Percentiles rank a stretch among this genome's conserved stretches.
Conservation (phyloP, 805 yeast genomes). For the Danielia reshetovae region DNA sequence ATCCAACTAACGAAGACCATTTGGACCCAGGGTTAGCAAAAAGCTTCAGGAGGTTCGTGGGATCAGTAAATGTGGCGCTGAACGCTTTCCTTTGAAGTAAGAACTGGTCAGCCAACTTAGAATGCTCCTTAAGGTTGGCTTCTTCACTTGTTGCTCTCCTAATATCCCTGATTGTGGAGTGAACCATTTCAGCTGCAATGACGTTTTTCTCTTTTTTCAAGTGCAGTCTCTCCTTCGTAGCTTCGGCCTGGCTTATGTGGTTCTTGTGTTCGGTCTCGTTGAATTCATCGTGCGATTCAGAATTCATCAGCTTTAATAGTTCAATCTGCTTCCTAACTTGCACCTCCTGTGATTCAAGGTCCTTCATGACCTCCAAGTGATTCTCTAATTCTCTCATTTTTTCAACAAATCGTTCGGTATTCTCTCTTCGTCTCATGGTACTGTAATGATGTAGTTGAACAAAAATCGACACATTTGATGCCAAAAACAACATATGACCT, state of each 20-base stretch:
- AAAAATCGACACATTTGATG: slow-evolving; percentile 15
- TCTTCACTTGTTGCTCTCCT: too few relatives aligned
- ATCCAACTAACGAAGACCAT: too few relatives aligned
- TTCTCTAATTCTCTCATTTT: slow-evolving; percentile 12
- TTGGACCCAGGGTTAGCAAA: too few relatives aligned
- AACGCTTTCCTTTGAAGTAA: slow-evolving; percentile 10
- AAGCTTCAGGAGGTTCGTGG: slow-evolving; percentile 9
- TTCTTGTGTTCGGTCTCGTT: too few relatives aligned
- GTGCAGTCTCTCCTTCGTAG: too few relatives aligned
- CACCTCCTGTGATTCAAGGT: slow-evolving; percentile 11
- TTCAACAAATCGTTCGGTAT: slow-evolving; percentile 7
- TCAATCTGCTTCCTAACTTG: slow-evolving; percentile 8
- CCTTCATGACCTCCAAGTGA: slow-evolving; percentile 12
- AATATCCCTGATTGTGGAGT: too few relatives aligned
- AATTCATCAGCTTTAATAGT: slow-evolving; percentile 3
- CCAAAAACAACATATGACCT: slow-evolving; percentile 14
- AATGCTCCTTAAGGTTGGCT: too few relatives aligned
- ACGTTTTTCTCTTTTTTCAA: too few relatives aligned
- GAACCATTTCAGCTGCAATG: too few relatives aligned
- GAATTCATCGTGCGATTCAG: too few relatives aligned
- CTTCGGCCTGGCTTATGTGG: too few relatives aligned
- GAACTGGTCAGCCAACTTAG: slow-evolving; percentile 10
- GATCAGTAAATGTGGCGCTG: slow-evolving; percentile 8
- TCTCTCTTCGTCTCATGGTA: slow-evolving; percentile 7
- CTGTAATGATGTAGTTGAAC: slow-evolving; percentile 13